Conservation (phyloP, 148 eudicot genomes). For the Vaccinium corymbosum region DNA sequence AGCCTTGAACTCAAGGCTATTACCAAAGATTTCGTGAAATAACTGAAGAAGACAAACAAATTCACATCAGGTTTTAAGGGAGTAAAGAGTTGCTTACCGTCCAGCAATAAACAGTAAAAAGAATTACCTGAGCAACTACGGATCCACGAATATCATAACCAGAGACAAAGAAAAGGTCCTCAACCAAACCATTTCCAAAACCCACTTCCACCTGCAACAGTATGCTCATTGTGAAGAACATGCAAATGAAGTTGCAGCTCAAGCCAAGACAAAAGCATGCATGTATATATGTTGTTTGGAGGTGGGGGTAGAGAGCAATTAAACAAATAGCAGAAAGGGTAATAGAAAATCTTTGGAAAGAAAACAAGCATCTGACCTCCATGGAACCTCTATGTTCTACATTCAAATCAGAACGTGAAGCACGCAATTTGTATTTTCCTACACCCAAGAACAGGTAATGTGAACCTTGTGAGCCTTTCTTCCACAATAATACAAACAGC, state of each 20-base stretch:
- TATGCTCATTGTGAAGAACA: constrained; percentile 2
- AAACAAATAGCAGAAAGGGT: not conserved
- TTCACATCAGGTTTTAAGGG: not conserved
- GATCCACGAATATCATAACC: constrained; percentile 85
- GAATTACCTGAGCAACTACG: constrained; percentile 86
- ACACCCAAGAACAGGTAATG: constrained; percentile 25
- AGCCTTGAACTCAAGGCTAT: not conserved
- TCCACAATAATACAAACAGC: not conserved
- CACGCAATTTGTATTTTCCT: constrained; percentile 78
- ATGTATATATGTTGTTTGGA: not conserved
- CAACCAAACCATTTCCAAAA: constrained; percentile 67
- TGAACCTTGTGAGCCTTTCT: not conserved
- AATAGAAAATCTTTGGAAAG: not conserved
- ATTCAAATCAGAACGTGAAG: constrained; percentile 71
- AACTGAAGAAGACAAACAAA: not conserved
- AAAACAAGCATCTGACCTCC: constrained; percentile 49
- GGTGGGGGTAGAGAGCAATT: not conserved
- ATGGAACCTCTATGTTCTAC: constrained; percentile 68
- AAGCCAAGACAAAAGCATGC: not conserved
- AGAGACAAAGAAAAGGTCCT: constrained; percentile 71
- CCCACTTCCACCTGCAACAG: constrained; percentile 82
- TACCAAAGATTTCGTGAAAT: not conserved
- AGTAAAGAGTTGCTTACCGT: not conserved
- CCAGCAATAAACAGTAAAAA: constrained; percentile 4
- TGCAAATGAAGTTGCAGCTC: constrained; percentile 5